A percentile compares a stretch with the other conserved stretches of the same genome.
Conservation (phyloP, 2,329 filamentous ascomycete genomes). For the Tolypocladium album region DNA sequence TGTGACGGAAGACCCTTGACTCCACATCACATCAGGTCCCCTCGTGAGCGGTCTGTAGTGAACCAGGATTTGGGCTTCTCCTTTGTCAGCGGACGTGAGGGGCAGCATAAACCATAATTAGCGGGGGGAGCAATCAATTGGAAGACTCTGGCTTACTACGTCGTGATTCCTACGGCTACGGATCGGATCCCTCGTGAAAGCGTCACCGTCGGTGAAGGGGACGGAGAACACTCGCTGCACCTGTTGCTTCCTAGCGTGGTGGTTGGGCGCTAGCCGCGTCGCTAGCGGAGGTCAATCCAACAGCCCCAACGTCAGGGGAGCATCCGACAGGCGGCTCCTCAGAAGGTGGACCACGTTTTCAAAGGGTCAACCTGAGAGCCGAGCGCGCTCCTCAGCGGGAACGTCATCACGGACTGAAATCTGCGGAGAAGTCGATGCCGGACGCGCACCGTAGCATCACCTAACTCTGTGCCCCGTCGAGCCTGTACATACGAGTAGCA, state of each 20-base stretch:
- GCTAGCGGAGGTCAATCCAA: background rate
- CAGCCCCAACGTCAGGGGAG: background rate
- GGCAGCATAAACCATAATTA: no score
- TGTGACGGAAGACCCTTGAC: background rate
- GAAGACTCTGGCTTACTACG: background rate
- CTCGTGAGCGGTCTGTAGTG: background rate
- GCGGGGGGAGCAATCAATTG: background rate
- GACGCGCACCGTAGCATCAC: background rate
- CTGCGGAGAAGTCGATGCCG: background rate
- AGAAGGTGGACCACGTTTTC: background rate
- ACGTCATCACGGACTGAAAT: background rate
- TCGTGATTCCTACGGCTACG: no score
- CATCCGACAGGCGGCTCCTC: background rate
- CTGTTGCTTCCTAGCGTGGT: background rate
- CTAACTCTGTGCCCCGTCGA: background rate
- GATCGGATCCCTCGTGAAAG: background rate
- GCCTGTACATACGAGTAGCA: background rate
- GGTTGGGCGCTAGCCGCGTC: background rate
- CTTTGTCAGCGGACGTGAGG: background rate
- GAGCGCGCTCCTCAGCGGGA: background rate
- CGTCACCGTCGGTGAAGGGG: background rate
- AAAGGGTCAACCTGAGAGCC: background rate
- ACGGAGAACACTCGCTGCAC: background rate
- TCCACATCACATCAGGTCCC: background rate
- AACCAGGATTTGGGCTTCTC: background rate